Evolutionary conservation across 1,139 yeast species (phyloP), one percentile per base, ranked within the genome.

Genomic region (Ashbya aceris): DNA sequence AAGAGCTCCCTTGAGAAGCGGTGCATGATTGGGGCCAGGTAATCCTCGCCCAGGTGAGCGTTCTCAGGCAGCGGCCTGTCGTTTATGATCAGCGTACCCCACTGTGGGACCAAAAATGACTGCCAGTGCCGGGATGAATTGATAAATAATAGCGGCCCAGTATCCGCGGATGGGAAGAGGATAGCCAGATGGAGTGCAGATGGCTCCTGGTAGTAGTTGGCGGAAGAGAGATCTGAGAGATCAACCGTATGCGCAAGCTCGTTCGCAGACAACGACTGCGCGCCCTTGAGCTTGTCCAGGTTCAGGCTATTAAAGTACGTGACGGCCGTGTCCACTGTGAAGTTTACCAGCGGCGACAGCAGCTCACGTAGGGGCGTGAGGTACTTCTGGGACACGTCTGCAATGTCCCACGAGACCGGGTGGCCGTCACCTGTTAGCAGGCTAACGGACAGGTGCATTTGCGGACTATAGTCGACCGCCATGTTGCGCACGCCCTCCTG

Each of bases 91-190:
- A 81, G 71, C 2, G 83, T 82, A 17, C 97, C 97, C 95, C 95
- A 89, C 64, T 85, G 95, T 7, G 96, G 95, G 28, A 89, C 75
- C 41, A 84, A 62, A 56, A 83, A 89, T 35, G 91, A 77, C 54
- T 82, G 76, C 41, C 85, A 72, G 36, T 45, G 47, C 0, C 83
- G 73, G 27, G 45, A 41, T 11, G 41, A 38, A 48, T 49, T 51
- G 14, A 54, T 47, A 39, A 57, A 56, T 5, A 43, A 30, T 20
- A 55, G 43, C 3, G 54, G 54, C 12, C 49, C 44, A 20, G 50
- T 49, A 27, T 45, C 44, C n/a, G 45, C 42, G 35, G 56, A 49
- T 6, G 64, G 63, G 39, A 59, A 59, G 1, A 59, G 56, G 33
- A 60, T 50, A 6, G 58, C 63, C 36, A 60, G 41, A 36, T 57